These are phyloP conservation scores for Chrysopogon serrulatus DNA, from an alignment of 176 grass and related monocot species.

Conservation along the genomic window DNA sequence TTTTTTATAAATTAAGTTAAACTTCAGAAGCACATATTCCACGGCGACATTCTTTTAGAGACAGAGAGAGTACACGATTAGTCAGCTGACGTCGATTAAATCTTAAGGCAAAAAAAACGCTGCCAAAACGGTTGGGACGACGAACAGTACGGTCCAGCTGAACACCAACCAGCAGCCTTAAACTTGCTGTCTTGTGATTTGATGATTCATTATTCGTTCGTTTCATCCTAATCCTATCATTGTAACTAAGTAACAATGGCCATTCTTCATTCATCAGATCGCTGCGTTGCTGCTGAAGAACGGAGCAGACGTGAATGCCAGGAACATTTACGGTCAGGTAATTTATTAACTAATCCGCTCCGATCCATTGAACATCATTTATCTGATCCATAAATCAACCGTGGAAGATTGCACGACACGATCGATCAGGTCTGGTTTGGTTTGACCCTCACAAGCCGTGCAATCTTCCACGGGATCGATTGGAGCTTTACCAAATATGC, in stretches of 20 bases:
- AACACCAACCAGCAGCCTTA: not conserved
- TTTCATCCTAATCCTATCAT: not conserved
- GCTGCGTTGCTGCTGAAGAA: slow-evolving; percentile 61
- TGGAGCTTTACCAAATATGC: not conserved
- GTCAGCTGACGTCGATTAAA: not conserved
- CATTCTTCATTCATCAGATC: slow-evolving; percentile 26
- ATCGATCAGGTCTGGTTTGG: not conserved
- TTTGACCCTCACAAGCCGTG: not conserved
- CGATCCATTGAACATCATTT: not conserved
- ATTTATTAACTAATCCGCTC: not conserved
- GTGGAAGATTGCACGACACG: not conserved
- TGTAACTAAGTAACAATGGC: too few species aligned
- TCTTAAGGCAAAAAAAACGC: not conserved
- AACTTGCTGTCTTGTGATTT: not conserved
- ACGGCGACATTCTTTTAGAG: too few species aligned
- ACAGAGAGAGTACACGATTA: too few species aligned
- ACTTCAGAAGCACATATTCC: too few species aligned
- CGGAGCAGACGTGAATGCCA: slow-evolving; percentile 59
- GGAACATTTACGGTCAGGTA: slow-evolving; percentile 78
- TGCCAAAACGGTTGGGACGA: not conserved
- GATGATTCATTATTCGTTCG: not conserved
- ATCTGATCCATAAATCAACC: not conserved
- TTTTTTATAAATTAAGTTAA: too few species aligned
- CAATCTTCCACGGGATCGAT: not conserved
- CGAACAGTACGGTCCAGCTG: not conserved